Conservation (phyloP, 169 alveolate genomes). For the Plasmodium coatneyi region DNA sequence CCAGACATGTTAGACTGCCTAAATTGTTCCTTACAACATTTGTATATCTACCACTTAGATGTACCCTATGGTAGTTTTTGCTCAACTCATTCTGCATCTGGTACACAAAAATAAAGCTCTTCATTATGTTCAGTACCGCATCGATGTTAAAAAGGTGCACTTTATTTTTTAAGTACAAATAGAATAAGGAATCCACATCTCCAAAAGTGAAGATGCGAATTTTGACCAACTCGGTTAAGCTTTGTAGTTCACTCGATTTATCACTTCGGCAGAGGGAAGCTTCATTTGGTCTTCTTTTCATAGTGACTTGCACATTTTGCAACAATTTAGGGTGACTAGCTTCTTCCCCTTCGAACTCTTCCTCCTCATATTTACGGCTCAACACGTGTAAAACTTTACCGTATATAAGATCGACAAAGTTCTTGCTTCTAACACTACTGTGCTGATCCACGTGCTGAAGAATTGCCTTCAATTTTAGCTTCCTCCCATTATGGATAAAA, state of each 20-base stretch:
- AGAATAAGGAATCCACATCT: slow-evolving; percentile 47
- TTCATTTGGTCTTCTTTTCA: background rate
- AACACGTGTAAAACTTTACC: slow-evolving; percentile 35
- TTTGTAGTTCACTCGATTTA: slow-evolving; percentile 36
- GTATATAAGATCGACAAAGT: slow-evolving; percentile 14
- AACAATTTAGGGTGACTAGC: background rate
- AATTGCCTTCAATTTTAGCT: slow-evolving; percentile 5
- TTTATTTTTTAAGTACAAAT: slow-evolving; percentile 31
- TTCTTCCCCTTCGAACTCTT: background rate
- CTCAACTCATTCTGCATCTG: slow-evolving; percentile 30
- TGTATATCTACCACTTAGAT: background rate
- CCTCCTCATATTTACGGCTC: slow-evolving; percentile 9
- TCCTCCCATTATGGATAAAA: slow-evolving; percentile 10
- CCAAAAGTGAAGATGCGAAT: slow-evolving; percentile 14
- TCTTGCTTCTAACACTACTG: background rate
- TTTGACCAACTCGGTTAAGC: slow-evolving; percentile 61
- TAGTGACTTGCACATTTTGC: background rate
- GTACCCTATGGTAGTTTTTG: slow-evolving; percentile 8
- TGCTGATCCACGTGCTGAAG: background rate
- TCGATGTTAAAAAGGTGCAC: slow-evolving; percentile 48
- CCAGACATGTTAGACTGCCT: slow-evolving; percentile 16
- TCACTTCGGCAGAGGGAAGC: background rate
- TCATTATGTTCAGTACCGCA: slow-evolving; percentile 32
- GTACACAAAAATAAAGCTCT: slow-evolving; percentile 37
- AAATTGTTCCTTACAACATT: slow-evolving; percentile 14